Conservation (phyloP, 768 basidiomycete species). For the Leccinum subgranulosum region DNA sequence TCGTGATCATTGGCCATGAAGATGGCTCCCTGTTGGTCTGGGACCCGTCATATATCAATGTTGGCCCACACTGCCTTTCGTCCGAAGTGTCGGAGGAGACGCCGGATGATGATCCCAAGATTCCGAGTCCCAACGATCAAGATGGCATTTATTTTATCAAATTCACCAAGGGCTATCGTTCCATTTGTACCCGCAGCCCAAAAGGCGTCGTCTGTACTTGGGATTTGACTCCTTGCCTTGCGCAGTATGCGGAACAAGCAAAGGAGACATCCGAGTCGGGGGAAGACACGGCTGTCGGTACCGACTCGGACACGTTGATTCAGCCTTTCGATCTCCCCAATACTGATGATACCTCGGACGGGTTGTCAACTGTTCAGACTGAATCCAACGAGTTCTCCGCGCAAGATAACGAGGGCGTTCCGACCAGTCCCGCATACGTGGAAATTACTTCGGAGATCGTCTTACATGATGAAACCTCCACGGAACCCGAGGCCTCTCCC, state of each 20-base stretch:
- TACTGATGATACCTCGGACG: background rate
- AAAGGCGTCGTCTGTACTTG: conserved; percentile 16
- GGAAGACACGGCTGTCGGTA: background rate
- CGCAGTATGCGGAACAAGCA: conserved; percentile 1
- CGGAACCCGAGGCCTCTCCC: background rate
- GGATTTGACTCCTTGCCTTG: conserved; percentile 12
- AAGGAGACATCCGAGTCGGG: background rate
- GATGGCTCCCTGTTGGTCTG: conserved; percentile 18
- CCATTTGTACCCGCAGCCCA: conserved; percentile 8
- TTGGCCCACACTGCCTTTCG: conserved; percentile 5
- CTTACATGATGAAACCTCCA: background rate
- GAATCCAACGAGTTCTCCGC: background rate
- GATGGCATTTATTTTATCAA: conserved; percentile 11
- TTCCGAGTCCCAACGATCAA: background rate
- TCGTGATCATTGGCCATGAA: conserved; percentile 10
- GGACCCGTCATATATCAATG: conserved; percentile 7
- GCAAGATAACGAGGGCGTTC: background rate
- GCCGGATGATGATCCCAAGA: background rate
- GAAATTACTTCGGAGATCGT: background rate
- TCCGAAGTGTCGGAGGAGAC: background rate
- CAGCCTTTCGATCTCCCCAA: background rate
- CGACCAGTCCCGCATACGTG: background rate
- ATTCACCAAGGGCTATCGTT: conserved; percentile 6
- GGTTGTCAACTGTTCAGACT: background rate
- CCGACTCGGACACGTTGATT: background rate